phyloP scores from a whole-genome alignment of 2,329 filamentous ascomycete genomes.

The Colletotrichum falcatum region DNA sequence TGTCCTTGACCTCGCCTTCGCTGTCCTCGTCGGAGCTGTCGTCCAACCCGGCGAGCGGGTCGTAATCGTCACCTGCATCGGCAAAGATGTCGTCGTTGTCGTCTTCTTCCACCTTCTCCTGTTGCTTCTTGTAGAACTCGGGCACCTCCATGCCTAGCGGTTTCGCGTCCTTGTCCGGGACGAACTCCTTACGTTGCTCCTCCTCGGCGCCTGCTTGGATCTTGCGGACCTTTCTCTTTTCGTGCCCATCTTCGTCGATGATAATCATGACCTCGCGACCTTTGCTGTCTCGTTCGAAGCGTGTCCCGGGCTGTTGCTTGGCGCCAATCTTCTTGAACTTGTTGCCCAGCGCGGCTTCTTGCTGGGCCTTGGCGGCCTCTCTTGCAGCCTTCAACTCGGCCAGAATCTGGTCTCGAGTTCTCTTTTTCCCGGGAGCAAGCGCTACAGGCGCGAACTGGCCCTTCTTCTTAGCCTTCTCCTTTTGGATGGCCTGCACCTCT shows the following conservation, averaged over 20 bases:
- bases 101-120: conserved; percentile 60
- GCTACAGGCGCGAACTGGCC: conserved; percentile 68
- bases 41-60: conserved; percentile 71
- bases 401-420: conserved; percentile 74
- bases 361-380: conserved; percentile 67
- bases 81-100: conserved; percentile 75
- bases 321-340: conserved; percentile 75
- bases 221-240: conserved; percentile 73
- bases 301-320: conserved; percentile 64
- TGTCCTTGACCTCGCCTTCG: conserved; percentile 51
- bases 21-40: conserved; percentile 57
- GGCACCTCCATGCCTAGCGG: conserved; percentile 76
- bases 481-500: conserved; percentile 65
- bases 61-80: conserved; percentile 74
- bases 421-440: conserved; percentile 68
- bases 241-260: conserved; percentile 73
- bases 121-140: conserved; percentile 64
- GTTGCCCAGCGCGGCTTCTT: conserved; percentile 65
- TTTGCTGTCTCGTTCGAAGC: conserved; percentile 71
- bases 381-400: conserved; percentile 75
- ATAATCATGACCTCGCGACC: conserved; percentile 75
- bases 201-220: conserved; percentile 53
- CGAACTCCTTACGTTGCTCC: conserved; percentile 57
- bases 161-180: conserved; percentile 66
- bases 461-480: conserved; percentile 69